phyloP scores from a whole-genome alignment of 306 rosid species.

The Dicorynia guianensis region DNA sequence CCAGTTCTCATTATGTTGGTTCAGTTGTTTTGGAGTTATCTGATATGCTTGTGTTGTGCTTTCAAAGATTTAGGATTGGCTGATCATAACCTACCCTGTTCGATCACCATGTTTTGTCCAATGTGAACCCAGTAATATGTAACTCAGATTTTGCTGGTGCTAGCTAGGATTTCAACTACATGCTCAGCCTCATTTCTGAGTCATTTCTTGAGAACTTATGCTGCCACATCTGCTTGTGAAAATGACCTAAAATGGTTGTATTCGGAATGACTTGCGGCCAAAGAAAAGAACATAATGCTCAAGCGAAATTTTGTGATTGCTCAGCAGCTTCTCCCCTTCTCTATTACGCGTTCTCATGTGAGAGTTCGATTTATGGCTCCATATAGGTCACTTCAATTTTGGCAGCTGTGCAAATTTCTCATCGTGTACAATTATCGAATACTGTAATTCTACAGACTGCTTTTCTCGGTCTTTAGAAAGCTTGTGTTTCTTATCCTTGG shows the following conservation, averaged over 20 bases:
- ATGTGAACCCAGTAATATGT: not conserved
- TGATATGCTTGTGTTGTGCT: not conserved
- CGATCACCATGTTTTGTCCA: not conserved
- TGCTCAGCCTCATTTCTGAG: not conserved
- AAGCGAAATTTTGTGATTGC: not conserved
- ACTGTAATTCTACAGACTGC: not conserved
- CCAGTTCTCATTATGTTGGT: not conserved
- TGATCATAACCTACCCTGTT: not conserved
- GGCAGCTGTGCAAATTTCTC: not conserved
- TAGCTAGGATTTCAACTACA: constrained; percentile 4
- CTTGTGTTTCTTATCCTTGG: too few species aligned
- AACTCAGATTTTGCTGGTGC: not conserved
- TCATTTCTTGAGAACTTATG: not conserved
- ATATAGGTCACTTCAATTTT: not conserved
- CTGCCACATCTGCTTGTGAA: not conserved
- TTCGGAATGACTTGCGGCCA: constrained; percentile 25
- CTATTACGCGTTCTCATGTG: not conserved
- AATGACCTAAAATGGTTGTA: not conserved
- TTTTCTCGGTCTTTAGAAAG: not conserved
- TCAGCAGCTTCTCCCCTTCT: not conserved
- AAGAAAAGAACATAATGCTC: constrained; percentile 7
- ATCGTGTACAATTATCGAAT: too few species aligned
- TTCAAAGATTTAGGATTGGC: not conserved
- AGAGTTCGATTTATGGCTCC: not conserved
- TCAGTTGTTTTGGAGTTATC: constrained; percentile 12